Base-by-base conservation (phyloP, 805 yeast genomes). In the Saturnispora halmiae region DNA sequence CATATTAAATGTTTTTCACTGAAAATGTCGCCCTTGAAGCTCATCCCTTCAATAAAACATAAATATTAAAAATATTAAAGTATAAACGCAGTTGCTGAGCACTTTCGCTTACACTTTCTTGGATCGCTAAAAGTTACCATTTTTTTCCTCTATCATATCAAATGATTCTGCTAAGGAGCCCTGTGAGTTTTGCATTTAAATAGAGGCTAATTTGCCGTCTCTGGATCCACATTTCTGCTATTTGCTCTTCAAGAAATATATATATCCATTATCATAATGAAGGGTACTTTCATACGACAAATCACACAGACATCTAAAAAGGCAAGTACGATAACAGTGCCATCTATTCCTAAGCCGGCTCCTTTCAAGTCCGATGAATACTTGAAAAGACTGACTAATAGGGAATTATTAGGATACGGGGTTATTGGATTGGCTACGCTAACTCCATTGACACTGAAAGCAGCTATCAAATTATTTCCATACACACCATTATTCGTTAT, bases 401-500 rank as follows among this genome's bases (percentile, higher is more conserved):
- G 67, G 5, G 82, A 81, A 57, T 63, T 83, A 39, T 58, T 82
- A 34, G 79, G 84, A 1, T 73, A 77, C 47, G 72, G 78, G 30
- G 64, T 79, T 43, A 82, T 83, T 48, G 92, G 92, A 6, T 44
- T 75, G 31, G 80, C 80, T 31, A 82, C 90, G 1, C 48, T 79
- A 26, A 77, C 77, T 57, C 79, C 77, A 51, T 70, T 79, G 27
- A 68, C 78, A 26, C 66, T 83, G 47, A 66, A 79, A 45, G 42
- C 73, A 6, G 79, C 77, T 36, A 78, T 81, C 51, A 77, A 72
- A 49, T 32, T 73, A 6, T 83, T 82, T 63, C 94, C 94, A 3
- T 75, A 70, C 48, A 73, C 80, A 10, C 97, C 97, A 16, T 66
- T 81, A 49, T 68, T 74, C 46, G 40, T 86, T 31, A 71, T 88